Evolutionary conservation across 495 filamentous ascomycete species (phyloP), one percentile per base, ranked within the genome.

Genomic region (Clavariopsis aquatica): DNA sequence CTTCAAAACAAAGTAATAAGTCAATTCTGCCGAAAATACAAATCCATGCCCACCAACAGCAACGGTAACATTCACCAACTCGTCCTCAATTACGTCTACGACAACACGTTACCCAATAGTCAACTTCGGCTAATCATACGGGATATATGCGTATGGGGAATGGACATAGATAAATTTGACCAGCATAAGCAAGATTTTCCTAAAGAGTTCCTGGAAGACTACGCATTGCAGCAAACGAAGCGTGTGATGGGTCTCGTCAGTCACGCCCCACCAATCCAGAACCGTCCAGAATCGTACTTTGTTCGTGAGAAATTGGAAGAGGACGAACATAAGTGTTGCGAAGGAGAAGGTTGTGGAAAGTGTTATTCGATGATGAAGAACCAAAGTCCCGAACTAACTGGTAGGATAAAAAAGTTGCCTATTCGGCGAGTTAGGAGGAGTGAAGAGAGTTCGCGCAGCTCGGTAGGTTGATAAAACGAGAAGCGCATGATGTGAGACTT

Each of bases 201-300:
- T 8, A 31, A 26, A 36, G 45, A 60, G 45, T 60, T 60, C 24
- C 57, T 60, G 1, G 57, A 49, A 13, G 57, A 60, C 17, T 60
- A 51, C 24, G 43, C 57, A 4, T 23, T 60, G 43, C 24, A 52
- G 46, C 55, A 56, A 22, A 49, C 15, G 12, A 49, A 17, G 38
- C 38, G 38, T 17, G 38, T n/a, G n/a, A n/a, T 17, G 38, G 38
- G 38, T 17, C 6, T 43, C 9, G n/a, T 43, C 15, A n/a, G 38
- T 17, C 38, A 43, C 3, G 15, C 13, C 5, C 9, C 38, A 3
- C 38, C 38, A 43, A 43, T 43, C 3, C 15, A 10, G 2, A 9
- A 10, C 15, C n/a, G 12, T 17, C 38, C 38, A 10, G 13, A 2
- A 3, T 10, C n/a, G 38, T 43, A 43, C 38, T 43, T 43, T 17